Evolutionary conservation across 2,329 filamentous ascomycete genomes (phyloP), one percentile per base, ranked within the genome.

Genomic region (Colletotrichum paranaense): DNA sequence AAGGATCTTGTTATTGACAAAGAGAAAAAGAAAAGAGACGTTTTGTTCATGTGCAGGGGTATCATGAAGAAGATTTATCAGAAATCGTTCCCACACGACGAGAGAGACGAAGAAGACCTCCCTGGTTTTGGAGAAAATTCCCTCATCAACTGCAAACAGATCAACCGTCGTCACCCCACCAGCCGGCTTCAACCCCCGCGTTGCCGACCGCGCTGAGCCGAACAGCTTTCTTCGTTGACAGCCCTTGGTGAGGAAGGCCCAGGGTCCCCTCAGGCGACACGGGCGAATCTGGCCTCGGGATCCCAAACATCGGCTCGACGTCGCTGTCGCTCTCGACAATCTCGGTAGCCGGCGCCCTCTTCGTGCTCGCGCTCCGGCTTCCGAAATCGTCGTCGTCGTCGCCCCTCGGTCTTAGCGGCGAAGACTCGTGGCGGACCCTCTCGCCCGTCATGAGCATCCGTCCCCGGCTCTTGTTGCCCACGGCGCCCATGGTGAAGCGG

Each of bases 201-300:
- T 76, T 75, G 22, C 84, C 84, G 19, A 85, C 83, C 1, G 84
- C 84, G 64, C 84, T 85, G 56, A 85, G 76, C 5, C 86, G 82
- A 12, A 84, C 85, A 62, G 81, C 81, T 76, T 83, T 86, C 77
- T 84, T 84, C 76, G 78, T 79, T 60, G 79, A 75, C 26, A 79
- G 78, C 11, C 55, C 59, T 7, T 69, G 62, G 28, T 26, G 60
- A 14, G 74, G 66, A 42, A 73, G 35, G 5, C 58, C 28, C 9
- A 73, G 55, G 2, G 56, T 46, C 19, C 65, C 63, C 3, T 64
- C 63, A 4, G 76, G 74, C 4, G 80, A 78, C 14, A 79, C 71
- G 8, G 79, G 80, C 28, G 78, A 81, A 42, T 87, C 85, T 3
- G 85, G 84, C 26, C 84, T 80, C 6, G 84, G 82, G 6, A 85